A percentile compares a stretch with the other conserved stretches of the same genome.
Evolutionary conservation across 1,284 basidiomycete species (phyloP).

Genomic region (Pterula multifida): DNA sequence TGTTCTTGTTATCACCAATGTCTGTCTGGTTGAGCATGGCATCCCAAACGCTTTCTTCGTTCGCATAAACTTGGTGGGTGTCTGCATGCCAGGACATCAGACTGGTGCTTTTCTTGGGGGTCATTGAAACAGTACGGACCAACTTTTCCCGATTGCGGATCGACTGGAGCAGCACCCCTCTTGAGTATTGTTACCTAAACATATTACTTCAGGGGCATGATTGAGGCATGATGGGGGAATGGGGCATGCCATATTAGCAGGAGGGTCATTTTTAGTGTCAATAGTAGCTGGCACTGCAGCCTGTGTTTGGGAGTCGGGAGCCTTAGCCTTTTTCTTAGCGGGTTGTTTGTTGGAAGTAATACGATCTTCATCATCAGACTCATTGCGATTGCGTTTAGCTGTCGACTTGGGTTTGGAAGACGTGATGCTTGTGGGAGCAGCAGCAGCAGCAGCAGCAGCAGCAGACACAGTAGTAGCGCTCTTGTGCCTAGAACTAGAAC

Average conservation of each 20-base stretch:
- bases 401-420: conserved; percentile 9
- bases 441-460: neutral
- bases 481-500: conserved; percentile 8
- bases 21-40: conserved; percentile 64
- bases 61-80: conserved; percentile 44
- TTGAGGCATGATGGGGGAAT: no score
- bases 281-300: neutral
- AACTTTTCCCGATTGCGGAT: conserved; percentile 33
- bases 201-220: conserved; percentile 3
- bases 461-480: neutral
- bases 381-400: conserved; percentile 9
- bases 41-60: conserved; percentile 42
- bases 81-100: no score
- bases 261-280: conserved; percentile 17
- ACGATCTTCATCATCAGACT: conserved; percentile 10
- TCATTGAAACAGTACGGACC: conserved; percentile 17
- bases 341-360: conserved; percentile 15
- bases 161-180: conserved; percentile 50
- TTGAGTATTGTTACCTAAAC: conserved; percentile 41
- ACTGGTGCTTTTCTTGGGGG: neutral
- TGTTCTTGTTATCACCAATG: conserved; percentile 48
- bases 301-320: conserved; percentile 3
- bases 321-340: conserved; percentile 26
- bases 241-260: conserved; percentile 22
- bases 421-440: conserved; percentile 7